Evolutionary conservation across 371 early-diverging fungal species (phyloP).

Genomic region (Mucor circinelloides): DNA sequence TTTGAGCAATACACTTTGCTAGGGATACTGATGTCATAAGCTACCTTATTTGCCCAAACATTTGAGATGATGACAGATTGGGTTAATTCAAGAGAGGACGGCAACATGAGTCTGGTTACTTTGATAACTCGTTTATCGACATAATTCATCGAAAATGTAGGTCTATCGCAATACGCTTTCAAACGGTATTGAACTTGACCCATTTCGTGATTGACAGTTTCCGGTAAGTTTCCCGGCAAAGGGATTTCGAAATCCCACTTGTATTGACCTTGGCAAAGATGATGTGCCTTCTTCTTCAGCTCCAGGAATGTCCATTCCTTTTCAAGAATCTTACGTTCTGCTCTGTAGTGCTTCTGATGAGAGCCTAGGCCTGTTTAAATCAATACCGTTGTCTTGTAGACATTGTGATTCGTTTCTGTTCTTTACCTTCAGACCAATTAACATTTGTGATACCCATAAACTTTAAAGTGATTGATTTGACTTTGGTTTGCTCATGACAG

Average conservation of each 20-base stretch:
- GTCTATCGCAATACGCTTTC: conserved; percentile 41
- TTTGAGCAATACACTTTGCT: conserved; percentile 17
- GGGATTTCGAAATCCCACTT: conserved; percentile 44
- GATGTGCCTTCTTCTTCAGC: conserved; percentile 20
- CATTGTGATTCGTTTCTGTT: neutral
- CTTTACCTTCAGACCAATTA: conserved; percentile 36
- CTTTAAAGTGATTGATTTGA: conserved; percentile 30
- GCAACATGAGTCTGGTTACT: conserved; percentile 12
- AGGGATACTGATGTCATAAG: conserved; percentile 34
- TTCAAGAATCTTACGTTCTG: conserved; percentile 18
- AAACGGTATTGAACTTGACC: conserved; percentile 31
- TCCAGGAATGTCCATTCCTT: conserved; percentile 27
- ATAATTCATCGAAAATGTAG: conserved; percentile 35
- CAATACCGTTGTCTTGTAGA: neutral
- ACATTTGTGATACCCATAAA: conserved; percentile 30
- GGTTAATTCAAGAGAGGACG: conserved; percentile 16
- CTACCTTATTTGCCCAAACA: conserved; percentile 32
- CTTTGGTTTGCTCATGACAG: conserved; percentile 29
- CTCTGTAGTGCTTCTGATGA: conserved; percentile 15
- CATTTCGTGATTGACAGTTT: conserved; percentile 35
- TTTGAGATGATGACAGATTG: conserved; percentile 27
- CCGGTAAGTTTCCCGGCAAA: conserved; percentile 43
- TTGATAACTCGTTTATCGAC: conserved; percentile 23
- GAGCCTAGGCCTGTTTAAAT: conserved; percentile 6
- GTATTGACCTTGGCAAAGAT: conserved; percentile 22